Base-by-base conservation (phyloP, 1,139 yeast species). In the Pichia sp. region DNA sequence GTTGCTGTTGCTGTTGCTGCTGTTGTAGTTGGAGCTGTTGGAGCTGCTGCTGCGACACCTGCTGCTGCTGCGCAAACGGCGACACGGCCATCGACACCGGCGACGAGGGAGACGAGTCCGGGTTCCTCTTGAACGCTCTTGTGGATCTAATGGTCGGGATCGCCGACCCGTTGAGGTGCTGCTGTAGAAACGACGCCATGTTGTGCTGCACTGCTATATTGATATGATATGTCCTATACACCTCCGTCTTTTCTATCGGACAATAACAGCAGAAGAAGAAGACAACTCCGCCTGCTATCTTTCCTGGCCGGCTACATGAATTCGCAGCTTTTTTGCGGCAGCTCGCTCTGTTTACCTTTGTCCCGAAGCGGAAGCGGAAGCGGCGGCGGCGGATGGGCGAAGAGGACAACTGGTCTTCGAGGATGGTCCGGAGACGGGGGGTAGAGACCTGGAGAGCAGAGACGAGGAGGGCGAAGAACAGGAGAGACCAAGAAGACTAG, bases 121-220 rank as follows among this genome's bases (percentile, higher is more conserved):
- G 64, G 51, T 64, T 64, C 54, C 67, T 58, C 50, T 59, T 63
- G 56, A 66, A 66, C 3, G 61, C 63, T 45, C 69, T 58, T 1
- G 64, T 65, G 9, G 69, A 65, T 34, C 68, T 55, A 42, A 65
- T 65, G 0, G 69, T 64, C 7, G 67, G 67, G 40, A 65, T 63
- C 6, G 62, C 54, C 4, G 66, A 63, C 1, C 62, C 49, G 36
- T 61, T 63, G 54, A 66, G 65, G 43, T 67, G 69, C 16, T 57
- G 53, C 42, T 64, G 66, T 29, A 66, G 45, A 47, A 66, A 66
- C 10, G 69, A 64, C 60, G 61, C 58, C 48, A 50, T 52, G 4
- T 6, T 42, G 10, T 45, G 20, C 40, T 36, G 40, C n/a, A 16
- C 16, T 36, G 24, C 24, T 20, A 20, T 20, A 20, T 20, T 20